phyloP scores from a whole-genome alignment of 441 rosid genomes.

The Erodium texanum region DNA sequence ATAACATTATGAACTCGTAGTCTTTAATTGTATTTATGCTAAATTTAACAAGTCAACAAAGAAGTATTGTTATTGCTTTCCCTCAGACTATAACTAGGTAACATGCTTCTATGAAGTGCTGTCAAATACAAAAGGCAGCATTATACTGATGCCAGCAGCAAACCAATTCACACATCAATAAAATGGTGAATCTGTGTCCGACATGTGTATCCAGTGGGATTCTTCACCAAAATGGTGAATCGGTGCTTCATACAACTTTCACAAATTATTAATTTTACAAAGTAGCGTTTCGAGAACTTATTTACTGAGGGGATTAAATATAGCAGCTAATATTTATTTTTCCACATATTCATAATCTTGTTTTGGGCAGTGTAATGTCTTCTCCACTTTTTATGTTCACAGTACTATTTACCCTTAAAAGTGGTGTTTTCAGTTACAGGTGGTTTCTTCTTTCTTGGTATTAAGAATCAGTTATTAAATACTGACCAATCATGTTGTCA shows the following conservation, averaged over 20 bases:
- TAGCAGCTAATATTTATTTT: neutral
- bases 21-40: neutral
- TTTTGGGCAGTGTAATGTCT: neutral
- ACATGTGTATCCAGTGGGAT: neutral
- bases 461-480: neutral
- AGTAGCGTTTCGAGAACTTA: neutral
- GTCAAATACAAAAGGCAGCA: neutral
- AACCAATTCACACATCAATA: no score
- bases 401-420: neutral
- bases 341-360: neutral
- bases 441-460: neutral
- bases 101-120: neutral
- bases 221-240: no score
- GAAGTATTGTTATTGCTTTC: neutral
- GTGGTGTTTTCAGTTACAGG: neutral
- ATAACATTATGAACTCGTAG: neutral
- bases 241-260: neutral
- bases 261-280: neutral
- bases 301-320: neutral
- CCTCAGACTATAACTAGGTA: neutral
- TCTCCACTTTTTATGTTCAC: neutral
- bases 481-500: slow-evolving; percentile 14
- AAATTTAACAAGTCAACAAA: no score
- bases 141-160: neutral
- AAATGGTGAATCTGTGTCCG: neutral